Evolutionary conservation across 2,329 filamentous ascomycete genomes (phyloP).

Genomic region (Zymoseptoria passerinii): DNA sequence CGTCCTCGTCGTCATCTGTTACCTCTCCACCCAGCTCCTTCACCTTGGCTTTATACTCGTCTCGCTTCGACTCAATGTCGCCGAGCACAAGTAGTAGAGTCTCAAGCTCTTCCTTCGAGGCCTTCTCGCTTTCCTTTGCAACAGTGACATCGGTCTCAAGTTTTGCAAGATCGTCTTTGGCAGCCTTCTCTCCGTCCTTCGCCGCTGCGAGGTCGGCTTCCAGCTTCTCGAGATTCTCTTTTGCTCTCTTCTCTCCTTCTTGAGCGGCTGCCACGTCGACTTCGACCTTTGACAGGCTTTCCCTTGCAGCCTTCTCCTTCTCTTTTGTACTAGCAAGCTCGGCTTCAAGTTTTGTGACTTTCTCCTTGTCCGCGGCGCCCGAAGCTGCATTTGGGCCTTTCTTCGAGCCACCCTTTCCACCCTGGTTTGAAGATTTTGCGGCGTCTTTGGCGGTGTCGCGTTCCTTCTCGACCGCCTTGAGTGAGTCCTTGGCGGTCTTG

Average conservation of each 20-base stretch:
- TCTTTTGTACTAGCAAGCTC: constrained; percentile 7
- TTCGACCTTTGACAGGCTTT: constrained; percentile 4
- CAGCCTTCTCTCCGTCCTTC: constrained; percentile 1
- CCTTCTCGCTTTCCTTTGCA: constrained; percentile 9
- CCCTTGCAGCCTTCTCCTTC: constrained; percentile 3
- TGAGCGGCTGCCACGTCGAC: constrained; percentile 3
- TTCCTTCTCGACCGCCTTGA: constrained; percentile 7
- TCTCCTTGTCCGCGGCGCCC: constrained; percentile 6
- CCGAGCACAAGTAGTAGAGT: constrained; percentile 37
- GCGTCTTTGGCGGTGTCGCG: constrained; percentile 2
- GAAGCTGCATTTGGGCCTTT: neutral
- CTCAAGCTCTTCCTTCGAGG: constrained; percentile 19
- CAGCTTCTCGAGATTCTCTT: constrained; percentile 5
- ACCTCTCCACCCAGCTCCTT: constrained; percentile 26
- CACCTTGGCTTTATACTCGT: constrained; percentile 23
- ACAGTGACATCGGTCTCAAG: constrained; percentile 12
- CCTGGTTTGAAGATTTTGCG: constrained; percentile 1
- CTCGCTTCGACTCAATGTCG: constrained; percentile 40
- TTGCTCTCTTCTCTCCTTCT: constrained; percentile 1
- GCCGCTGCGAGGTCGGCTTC: constrained; percentile 9
- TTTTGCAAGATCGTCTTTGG: constrained; percentile 7
- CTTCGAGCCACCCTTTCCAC: neutral
- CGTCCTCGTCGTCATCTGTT: constrained; percentile 26
- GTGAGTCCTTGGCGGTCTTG: constrained; percentile 3
- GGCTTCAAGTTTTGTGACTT: constrained; percentile 8